Base-by-base conservation (phyloP, 1,284 basidiomycete species). In the Ustilago hordei region DNA sequence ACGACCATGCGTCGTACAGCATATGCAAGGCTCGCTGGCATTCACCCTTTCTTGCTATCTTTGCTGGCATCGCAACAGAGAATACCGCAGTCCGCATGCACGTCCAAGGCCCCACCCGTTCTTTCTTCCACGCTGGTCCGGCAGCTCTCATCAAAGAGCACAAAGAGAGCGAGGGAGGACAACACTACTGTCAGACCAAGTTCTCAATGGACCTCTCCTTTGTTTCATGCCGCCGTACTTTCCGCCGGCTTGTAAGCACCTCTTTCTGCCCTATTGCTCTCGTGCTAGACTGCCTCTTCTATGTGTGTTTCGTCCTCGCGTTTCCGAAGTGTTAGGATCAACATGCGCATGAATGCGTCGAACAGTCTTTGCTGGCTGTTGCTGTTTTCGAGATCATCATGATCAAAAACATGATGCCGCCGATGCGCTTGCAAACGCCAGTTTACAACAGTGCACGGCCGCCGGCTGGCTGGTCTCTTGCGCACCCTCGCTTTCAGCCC, bases 291-390 rank as follows among this genome's bases (percentile, higher is more conserved):
- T 32, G 48, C 50, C 32, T 53, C 12, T n/a, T n/a, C 8, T 36
- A 8, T 36, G 17, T 54, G 6, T 13, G 5, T 8, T 50, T 28
- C 48, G 11, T 28, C 4, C 48, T 50, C 48, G 48, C 28, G 48
- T 50, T n/a, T 50, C 48, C 48, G 31, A 50, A 50, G 48, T 28
- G 31, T 50, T 50, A n/a, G 48, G 48, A 50, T 50, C 48, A 48
- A 19, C 23, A 23, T 19, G 45, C 45, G 45, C 45, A 48, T 48
- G 28, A 28, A 50, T 28, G 23, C 31, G 17, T 31, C 48, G 15
- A 39, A 48, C 12, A 50, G 48, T 17, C 4, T 39, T 39, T 39
- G 38, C 38, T 28, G 23, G 23, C 23, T 28, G 23, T 2, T 23
- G 23, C 23, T 23, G 23, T 28, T 28, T 28, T 28, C 23, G 23